Evolutionary conservation across 176 grass and related monocot species (phyloP).

Genomic region (Thinopyrum elongatum): DNA sequence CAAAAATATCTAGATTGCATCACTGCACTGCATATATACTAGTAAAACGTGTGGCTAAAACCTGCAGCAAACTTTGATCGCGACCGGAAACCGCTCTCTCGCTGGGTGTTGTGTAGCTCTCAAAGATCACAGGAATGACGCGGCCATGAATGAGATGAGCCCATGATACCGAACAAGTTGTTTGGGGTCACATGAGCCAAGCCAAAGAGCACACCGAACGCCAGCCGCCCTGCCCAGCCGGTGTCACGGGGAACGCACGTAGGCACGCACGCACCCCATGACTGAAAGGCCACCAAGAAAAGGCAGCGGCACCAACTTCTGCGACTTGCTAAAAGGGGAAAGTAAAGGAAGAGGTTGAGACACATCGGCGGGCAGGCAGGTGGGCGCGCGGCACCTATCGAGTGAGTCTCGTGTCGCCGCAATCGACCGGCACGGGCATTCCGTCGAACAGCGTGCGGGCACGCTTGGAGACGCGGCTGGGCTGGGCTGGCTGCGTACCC

Average conservation of each 20-base stretch:
- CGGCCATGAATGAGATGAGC: background rate
- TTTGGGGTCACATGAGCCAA: constrained; percentile 48
- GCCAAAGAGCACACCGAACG: constrained; percentile 32
- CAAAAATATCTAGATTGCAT: background rate
- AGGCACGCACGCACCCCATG: background rate
- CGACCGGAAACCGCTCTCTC: background rate
- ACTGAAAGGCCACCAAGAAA: background rate
- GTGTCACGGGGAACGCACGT: constrained; percentile 25
- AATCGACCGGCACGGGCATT: background rate
- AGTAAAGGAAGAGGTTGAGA: background rate
- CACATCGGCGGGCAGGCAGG: background rate
- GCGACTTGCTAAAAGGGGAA: constrained; percentile 42
- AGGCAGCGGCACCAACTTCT: constrained; percentile 8
- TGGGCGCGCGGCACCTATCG: background rate
- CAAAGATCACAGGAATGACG: constrained; percentile 53
- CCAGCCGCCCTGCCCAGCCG: constrained; percentile 24
- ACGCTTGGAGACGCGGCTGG: too few relatives aligned
- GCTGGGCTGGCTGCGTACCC: too few relatives aligned
- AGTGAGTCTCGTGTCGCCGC: background rate
- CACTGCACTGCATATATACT: background rate
- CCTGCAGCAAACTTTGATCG: background rate
- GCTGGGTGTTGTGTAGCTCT: background rate
- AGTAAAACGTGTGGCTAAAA: background rate
- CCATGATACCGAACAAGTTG: background rate
- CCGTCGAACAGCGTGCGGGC: constrained; percentile 13